phyloP scores from a whole-genome alignment of 805 yeast genomes.

The Pichia cephalocereana region DNA sequence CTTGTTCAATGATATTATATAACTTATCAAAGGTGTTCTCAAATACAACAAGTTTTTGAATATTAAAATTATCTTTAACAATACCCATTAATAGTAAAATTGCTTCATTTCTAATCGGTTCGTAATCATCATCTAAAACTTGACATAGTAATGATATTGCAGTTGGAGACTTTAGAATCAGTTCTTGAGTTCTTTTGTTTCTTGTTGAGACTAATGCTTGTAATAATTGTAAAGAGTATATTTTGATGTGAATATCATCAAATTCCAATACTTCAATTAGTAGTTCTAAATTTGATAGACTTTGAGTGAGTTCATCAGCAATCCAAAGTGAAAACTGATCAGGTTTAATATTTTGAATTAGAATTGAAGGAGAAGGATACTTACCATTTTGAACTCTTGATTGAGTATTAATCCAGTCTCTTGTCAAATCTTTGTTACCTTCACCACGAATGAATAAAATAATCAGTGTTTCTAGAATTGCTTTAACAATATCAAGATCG shows the following conservation, averaged over 20 bases:
- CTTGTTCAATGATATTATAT: slow-evolving; percentile 71
- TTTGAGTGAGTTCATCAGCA: slow-evolving; percentile 83
- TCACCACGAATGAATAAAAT: slow-evolving; percentile 65
- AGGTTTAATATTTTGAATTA: slow-evolving; percentile 42
- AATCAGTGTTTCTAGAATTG: slow-evolving; percentile 76
- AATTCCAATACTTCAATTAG: slow-evolving; percentile 37
- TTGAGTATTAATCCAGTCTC: slow-evolving; percentile 66
- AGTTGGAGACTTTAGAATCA: slow-evolving; percentile 62
- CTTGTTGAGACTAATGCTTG: slow-evolving; percentile 79
- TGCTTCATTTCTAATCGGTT: slow-evolving; percentile 84
- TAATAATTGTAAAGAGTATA: slow-evolving; percentile 76
- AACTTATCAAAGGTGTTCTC: slow-evolving; percentile 83
- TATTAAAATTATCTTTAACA: slow-evolving; percentile 70
- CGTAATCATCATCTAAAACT: slow-evolving; percentile 55
- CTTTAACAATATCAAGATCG: slow-evolving; percentile 64
- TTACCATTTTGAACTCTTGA: slow-evolving; percentile 68
- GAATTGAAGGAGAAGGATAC: slow-evolving; percentile 63
- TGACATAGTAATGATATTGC: slow-evolving; percentile 70
- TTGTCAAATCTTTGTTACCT: slow-evolving; percentile 52
- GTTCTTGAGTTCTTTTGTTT: slow-evolving; percentile 62
- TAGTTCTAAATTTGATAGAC: slow-evolving; percentile 36
- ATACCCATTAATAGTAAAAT: slow-evolving; percentile 76
- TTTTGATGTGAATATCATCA: slow-evolving; percentile 63
- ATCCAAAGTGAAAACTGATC: slow-evolving; percentile 93
- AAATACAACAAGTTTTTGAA: slow-evolving; percentile 89